Evolutionary conservation across 1,284 basidiomycete species (phyloP), one percentile per base, ranked within the genome.

Genomic region (Termitomyces sp.): DNA sequence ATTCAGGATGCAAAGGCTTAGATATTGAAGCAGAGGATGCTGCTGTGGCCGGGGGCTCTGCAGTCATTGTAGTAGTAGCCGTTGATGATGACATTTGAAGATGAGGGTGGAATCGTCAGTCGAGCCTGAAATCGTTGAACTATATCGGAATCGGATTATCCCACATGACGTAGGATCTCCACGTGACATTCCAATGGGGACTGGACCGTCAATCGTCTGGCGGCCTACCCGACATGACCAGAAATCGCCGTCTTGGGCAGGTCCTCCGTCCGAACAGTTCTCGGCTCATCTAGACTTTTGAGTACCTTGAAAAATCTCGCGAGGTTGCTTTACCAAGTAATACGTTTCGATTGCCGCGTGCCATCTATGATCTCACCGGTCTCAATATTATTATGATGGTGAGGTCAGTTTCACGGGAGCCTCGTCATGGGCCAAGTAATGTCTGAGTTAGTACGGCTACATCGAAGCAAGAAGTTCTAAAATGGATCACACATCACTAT

Each of bases 131-230:
- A 31, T 34, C 10, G n/a, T 24, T 36, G 47, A 52, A 47, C 39
- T 38, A 38, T 55, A 55, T 58, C 57, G 41, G 54, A 52, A 55
- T 58, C 57, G 41, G 54, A 52, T 58, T 56, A 58, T 39, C 54
- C 54, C 57, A 55, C 57, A 58, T 58, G 56, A 58, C 57, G 54
- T 58, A 55, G 24, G 24, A 9, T 19, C 6, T 12, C 33, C 57
- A 58, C 51, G 54, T 58, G 57, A 58, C 17, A 8, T 12, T 2
- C 5, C 38, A 38, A 8, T n/a, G n/a, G 3, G 4, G 5, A 9
- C 34, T 12, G 9, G 31, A n/a, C n/a, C n/a, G n/a, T n/a, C n/a
- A n/a, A n/a, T n/a, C 24, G 24, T 24, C 24, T 24, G 24, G 24
- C 24, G 24, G 24, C 24, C 24, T 24, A 2, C 10, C 15, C n/a